These are phyloP conservation scores for Debaryomyces udenii DNA, from an alignment of 1,139 yeast species.

Conservation along the genomic window DNA sequence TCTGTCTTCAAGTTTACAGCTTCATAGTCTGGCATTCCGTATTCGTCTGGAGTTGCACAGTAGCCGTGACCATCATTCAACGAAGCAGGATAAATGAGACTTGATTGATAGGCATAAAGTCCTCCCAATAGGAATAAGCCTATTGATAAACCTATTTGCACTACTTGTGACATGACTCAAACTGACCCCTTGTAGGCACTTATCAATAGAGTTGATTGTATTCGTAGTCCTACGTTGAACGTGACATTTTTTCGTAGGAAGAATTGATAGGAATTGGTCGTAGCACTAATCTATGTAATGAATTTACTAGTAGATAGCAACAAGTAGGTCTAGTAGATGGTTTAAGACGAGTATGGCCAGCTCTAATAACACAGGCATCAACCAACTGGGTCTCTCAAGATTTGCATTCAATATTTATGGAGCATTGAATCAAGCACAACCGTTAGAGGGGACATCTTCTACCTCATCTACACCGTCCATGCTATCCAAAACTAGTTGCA, in stretches of 20 bases:
- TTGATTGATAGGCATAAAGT: constrained; percentile 67
- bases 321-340: neutral
- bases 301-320: neutral
- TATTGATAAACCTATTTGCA: constrained; percentile 37
- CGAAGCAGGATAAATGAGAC: constrained; percentile 78
- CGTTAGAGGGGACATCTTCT: constrained; percentile 19
- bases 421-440: constrained; percentile 23
- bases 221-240: neutral
- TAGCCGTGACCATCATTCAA: constrained; percentile 74
- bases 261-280: constrained; percentile 5
- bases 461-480: constrained; percentile 24
- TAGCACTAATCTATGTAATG: constrained; percentile 5
- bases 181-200: neutral
- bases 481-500: constrained; percentile 8
- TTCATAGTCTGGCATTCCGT: constrained; percentile 67
- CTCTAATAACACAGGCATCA: constrained; percentile 11
- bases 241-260: neutral
- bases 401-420: constrained; percentile 42
- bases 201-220: too few species aligned
- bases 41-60: constrained; percentile 80
- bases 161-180: constrained; percentile 12
- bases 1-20: constrained; percentile 60
- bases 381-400: constrained; percentile 32
- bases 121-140: constrained; percentile 52
- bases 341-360: constrained; percentile 9